Evolutionary conservation across 768 basidiomycete species (phyloP).

Genomic region (Phanerodontia chrysosporium): DNA sequence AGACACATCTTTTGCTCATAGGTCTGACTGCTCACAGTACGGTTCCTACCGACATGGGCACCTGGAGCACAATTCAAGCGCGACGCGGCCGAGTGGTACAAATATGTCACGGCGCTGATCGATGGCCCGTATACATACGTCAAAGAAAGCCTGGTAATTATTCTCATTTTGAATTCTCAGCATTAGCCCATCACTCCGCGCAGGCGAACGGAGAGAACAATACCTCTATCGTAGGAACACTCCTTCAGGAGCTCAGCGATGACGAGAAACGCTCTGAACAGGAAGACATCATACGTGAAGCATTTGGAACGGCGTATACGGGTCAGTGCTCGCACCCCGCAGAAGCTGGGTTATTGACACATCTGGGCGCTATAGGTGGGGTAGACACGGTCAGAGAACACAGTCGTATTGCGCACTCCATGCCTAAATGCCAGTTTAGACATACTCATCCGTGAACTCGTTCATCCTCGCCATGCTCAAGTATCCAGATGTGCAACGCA

Average conservation of each 20-base stretch:
- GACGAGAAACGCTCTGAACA: not conserved
- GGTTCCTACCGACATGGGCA: constrained; percentile 17
- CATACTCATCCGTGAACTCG: not conserved
- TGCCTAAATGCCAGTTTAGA: not conserved
- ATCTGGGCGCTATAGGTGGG: not conserved
- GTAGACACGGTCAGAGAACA: not conserved
- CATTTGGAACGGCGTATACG: constrained; percentile 22
- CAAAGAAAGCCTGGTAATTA: not conserved
- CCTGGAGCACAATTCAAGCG: constrained; percentile 18
- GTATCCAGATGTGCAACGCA: constrained; percentile 13
- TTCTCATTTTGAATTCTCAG: not conserved
- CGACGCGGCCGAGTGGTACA: constrained; percentile 10
- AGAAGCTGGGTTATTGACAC: not conserved
- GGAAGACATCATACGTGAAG: constrained; percentile 3
- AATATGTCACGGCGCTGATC: constrained; percentile 20
- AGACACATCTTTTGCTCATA: not conserved
- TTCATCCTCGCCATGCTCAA: constrained; percentile 15
- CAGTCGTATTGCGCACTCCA: not conserved
- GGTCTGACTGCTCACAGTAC: not conserved
- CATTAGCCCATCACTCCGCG: constrained; percentile 20
- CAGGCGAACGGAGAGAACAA: constrained; percentile 17
- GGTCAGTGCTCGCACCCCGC: not conserved
- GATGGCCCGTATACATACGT: constrained; percentile 53
- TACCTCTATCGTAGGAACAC: constrained; percentile 11
- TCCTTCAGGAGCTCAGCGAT: constrained; percentile 43